A percentile compares a stretch with the other conserved stretches of the same genome.
Evolutionary conservation across 2,329 filamentous ascomycete genomes (phyloP).

Genomic region (Colletotrichum simmondsii): DNA sequence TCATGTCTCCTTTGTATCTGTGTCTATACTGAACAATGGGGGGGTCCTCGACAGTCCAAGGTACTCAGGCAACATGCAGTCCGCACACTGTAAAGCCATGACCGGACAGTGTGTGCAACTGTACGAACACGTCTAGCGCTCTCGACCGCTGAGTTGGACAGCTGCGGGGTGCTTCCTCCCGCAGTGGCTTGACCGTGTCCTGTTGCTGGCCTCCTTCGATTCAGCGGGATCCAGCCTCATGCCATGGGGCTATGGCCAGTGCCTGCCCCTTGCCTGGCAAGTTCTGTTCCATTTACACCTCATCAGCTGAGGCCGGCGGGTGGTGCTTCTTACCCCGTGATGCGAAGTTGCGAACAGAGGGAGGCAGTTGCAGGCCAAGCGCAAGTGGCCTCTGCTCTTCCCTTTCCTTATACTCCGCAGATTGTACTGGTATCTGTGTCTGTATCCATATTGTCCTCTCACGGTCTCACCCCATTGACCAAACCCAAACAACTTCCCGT

Average conservation of each 20-base stretch:
- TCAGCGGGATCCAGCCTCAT: background rate
- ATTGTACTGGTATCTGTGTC: too few species aligned
- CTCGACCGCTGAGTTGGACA: background rate
- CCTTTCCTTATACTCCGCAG: background rate
- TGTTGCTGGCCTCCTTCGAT: background rate
- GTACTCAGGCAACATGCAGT: background rate
- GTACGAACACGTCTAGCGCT: background rate
- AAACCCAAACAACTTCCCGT: background rate
- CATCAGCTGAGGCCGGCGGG: background rate
- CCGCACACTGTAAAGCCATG: background rate
- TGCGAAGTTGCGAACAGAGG: background rate
- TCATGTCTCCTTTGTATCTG: background rate
- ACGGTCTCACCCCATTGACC: background rate
- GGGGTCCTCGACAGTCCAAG: background rate
- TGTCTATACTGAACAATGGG: background rate
- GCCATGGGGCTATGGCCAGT: background rate
- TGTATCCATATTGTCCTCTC: background rate
- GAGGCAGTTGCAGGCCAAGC: background rate
- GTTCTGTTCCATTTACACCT: background rate
- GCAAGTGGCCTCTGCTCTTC: background rate
- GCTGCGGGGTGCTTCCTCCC: background rate
- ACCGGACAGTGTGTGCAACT: background rate
- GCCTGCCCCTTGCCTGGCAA: background rate
- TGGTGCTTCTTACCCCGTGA: background rate
- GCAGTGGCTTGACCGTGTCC: background rate